Conservation (phyloP, 2,329 filamentous ascomycete genomes). For the Xylariaceae sp. region DNA sequence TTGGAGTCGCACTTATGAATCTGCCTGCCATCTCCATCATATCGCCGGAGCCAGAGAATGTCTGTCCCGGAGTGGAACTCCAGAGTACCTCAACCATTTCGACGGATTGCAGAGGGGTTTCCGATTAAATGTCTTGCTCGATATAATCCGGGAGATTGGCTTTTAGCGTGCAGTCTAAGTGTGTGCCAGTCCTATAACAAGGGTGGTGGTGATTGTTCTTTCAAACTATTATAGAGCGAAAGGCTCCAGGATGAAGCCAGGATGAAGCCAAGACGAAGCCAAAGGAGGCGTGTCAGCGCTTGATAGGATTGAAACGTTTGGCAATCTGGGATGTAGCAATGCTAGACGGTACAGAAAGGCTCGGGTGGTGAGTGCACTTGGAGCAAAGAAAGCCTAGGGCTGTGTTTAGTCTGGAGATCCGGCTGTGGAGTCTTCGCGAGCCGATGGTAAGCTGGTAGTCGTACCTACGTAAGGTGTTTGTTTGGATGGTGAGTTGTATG, state of each 20-base stretch:
- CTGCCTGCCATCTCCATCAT: constrained; percentile 33
- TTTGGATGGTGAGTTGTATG: constrained; percentile 16
- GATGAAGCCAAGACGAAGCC: constrained; percentile 10
- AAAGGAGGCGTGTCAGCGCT: constrained; percentile 8
- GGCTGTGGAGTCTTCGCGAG: constrained; percentile 14
- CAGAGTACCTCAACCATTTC: constrained; percentile 38
- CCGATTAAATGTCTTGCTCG: background rate
- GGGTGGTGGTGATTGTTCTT: constrained; percentile 10
- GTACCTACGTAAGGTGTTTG: too few relatives aligned
- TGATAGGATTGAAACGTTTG: constrained; percentile 3
- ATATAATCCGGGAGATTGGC: constrained; percentile 9
- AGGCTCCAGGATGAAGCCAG: constrained; percentile 14
- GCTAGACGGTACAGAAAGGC: constrained; percentile 12
- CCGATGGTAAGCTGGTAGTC: too few relatives aligned
- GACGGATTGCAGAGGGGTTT: background rate
- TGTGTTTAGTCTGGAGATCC: constrained; percentile 12
- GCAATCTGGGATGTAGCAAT: constrained; percentile 11
- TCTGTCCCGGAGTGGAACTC: constrained; percentile 28
- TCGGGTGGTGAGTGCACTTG: constrained; percentile 3
- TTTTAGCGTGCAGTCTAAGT: constrained; percentile 7
- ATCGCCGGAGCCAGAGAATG: constrained; percentile 26
- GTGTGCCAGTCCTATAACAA: constrained; percentile 7
- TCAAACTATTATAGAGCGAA: constrained; percentile 14
- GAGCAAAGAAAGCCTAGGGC: constrained; percentile 18
- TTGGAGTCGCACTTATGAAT: constrained; percentile 31